These are phyloP conservation scores for Cercospora zeae-maydis DNA, from an alignment of 2,329 filamentous ascomycete genomes.

Conservation along the genomic window DNA sequence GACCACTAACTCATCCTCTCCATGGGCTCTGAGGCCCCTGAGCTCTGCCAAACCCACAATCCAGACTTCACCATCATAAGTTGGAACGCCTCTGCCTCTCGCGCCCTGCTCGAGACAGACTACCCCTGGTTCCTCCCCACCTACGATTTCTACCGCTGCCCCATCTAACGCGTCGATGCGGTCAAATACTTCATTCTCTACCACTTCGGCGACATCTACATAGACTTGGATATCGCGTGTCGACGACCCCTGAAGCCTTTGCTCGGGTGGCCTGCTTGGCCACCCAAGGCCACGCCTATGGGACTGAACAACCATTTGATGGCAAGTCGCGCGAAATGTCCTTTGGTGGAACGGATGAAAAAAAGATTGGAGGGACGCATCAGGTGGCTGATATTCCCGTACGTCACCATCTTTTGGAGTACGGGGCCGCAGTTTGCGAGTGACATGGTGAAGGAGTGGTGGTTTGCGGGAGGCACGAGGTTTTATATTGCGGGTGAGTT, in stretches of 20 bases:
- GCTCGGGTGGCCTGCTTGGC: constrained; percentile 65
- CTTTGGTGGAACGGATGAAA: constrained; percentile 28
- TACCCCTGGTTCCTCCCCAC: constrained; percentile 46
- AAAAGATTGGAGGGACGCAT: constrained; percentile 18
- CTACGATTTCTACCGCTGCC: constrained; percentile 68
- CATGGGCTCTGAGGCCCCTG: constrained; percentile 20
- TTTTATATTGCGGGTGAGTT: neutral
- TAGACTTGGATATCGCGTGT: constrained; percentile 70
- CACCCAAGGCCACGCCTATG: constrained; percentile 65
- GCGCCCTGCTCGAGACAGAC: constrained; percentile 17
- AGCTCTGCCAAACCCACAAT: constrained; percentile 16
- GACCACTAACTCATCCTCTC: constrained; percentile 17
- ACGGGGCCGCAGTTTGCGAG: constrained; percentile 33
- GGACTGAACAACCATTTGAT: constrained; percentile 76
- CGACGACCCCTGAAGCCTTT: constrained; percentile 58
- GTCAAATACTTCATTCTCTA: constrained; percentile 71
- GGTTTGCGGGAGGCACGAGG: neutral
- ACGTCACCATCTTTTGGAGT: constrained; percentile 34
- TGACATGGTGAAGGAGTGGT: constrained; percentile 31
- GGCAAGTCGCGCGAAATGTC: constrained; percentile 40
- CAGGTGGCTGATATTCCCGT: constrained; percentile 27
- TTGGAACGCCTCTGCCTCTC: constrained; percentile 21
- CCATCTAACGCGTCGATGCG: constrained; percentile 72
- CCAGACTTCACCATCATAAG: constrained; percentile 17
- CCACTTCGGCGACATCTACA: constrained; percentile 72